Evolutionary conservation across 148 eudicot genomes (phyloP), one percentile per base, ranked within the genome.

Genomic region (Agrostemma githago): DNA sequence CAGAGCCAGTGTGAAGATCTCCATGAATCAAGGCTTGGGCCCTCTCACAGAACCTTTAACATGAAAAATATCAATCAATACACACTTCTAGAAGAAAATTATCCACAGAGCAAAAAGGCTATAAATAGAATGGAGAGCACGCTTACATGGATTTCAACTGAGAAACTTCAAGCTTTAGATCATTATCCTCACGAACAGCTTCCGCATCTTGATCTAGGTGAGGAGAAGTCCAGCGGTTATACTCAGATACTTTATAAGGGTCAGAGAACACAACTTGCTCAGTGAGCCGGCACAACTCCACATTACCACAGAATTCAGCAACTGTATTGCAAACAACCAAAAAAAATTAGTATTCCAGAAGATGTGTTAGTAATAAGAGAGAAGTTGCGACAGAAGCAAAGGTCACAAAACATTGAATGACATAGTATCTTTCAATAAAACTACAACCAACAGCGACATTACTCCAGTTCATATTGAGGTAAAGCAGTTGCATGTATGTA

Each of bases 261-360:
- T 94, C 98, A 75, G 98, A 94, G 85, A 94, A 94, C 57, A 92
- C 93, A 76, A 89, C 97, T 62, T 90, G 93, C 80, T 82, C 98
- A 42, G 98, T 94, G 59, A 80, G 98, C 82, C 97, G 86, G 83
- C 97, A 86, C 78, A 94, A 39, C 89, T 94, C 98, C 93, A 92
- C 92, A 70, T 94, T 92, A 66, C 90, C 96, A 75, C 97, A 94
- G 84, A 72, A 94, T 68, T 94, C 91, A 64, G 98, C 92, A 76
- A 94, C 98, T 94, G 91, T 67, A 3, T 51, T 51, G 83, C 4
- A 79, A 75, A 74, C 58, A 64, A 75, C 40, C 40, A 70, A 3
- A 10, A 70, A 69, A 70, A 69, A 26, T 53, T 51, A 70, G 59
- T 37, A 70, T 54, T 70, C 5, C 61, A 34, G 2, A 15, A 34